A percentile compares a stretch with the other conserved stretches of the same genome.
Evolutionary conservation across 2,329 filamentous ascomycete species (phyloP).

Genomic region (Aureobasidium leucospermi): DNA sequence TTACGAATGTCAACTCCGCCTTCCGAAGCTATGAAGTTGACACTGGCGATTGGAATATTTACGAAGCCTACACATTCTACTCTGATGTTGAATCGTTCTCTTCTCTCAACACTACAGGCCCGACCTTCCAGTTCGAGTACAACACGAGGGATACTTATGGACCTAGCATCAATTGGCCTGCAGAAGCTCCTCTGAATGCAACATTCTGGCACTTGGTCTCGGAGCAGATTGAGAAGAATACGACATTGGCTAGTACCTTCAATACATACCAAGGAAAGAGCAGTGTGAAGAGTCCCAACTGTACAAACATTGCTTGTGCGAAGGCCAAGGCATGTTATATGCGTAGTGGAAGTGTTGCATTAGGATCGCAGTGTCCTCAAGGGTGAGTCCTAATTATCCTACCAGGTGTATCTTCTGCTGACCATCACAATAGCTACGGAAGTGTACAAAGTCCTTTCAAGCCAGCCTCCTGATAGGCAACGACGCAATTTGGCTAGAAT

Average conservation of each 20-base stretch:
- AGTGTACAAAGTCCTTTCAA: conserved; percentile 36
- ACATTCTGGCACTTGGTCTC: conserved; percentile 55
- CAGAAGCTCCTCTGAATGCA: conserved; percentile 46
- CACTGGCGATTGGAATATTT: conserved; percentile 46
- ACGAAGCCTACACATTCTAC: conserved; percentile 48
- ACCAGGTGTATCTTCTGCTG: not conserved
- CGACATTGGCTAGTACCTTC: conserved; percentile 41
- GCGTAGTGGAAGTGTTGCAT: conserved; percentile 46
- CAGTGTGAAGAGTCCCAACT: conserved; percentile 45
- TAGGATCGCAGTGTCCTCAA: conserved; percentile 46
- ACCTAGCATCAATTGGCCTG: conserved; percentile 37
- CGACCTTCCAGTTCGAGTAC: conserved; percentile 45
- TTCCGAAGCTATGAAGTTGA: conserved; percentile 51
- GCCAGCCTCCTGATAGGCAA: not conserved
- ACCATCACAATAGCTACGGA: conserved; percentile 22
- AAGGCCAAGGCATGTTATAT: conserved; percentile 54
- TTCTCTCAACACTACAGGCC: conserved; percentile 34
- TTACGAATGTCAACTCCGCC: conserved; percentile 49
- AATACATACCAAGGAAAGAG: conserved; percentile 48
- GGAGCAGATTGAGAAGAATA: conserved; percentile 48
- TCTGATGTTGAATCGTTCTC: conserved; percentile 43
- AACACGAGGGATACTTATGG: conserved; percentile 46
- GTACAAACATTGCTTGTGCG: conserved; percentile 45
- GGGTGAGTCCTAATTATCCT: conserved; percentile 29
- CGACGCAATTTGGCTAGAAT: not conserved